Base-by-base conservation (phyloP, 1,284 basidiomycete genomes). In the Leccinum pachyderme region DNA sequence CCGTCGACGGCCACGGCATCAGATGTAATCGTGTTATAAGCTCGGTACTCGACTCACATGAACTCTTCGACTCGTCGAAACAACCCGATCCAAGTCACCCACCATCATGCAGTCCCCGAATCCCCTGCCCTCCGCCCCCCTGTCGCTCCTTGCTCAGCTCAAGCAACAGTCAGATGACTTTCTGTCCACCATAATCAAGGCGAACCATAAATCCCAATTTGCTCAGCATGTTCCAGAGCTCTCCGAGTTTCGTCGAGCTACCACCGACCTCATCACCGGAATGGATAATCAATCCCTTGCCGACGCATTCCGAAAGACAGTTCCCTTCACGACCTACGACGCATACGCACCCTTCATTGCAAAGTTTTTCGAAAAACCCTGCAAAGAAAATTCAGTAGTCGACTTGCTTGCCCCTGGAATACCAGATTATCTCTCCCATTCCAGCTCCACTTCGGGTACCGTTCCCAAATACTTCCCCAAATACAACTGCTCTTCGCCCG, bases 331-430 rank as follows among this genome's bases (percentile, higher is more conserved):
- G 9, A 31, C 8, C 11, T 31, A 31, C 29, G 29, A 31, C 9
- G 29, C 29, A 31, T 31, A 31, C 29, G 29, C 8, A 7, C 61
- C 63, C 1, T 59, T 59, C 13, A 12, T 24, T 25, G 22, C 41
- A 43, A 43, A 7, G 24, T 15, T 43, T 25, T 25, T 43, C 18
- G 22, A 43, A 5, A 43, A 7, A 25, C 24, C 41, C 8, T 15
- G 41, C 35, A 37, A 37, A n/a, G 35, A 3, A 1, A 59, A 37
- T 18, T 46, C 32, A 18, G 11, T 46, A 13, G 43, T 57, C 27
- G 9, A 57, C 32, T 37, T 66, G 5, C 25, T 67, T 13, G 49
- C 66, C 5, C 66, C 64, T 11, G 66, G 64, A 28, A 22, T 65
- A 2, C 64, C 64, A 15, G 48, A 54, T 35, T 53, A 12, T 31